phyloP scores from a whole-genome alignment of 176 grass and related monocot genomes.

The Otatea glauca region DNA sequence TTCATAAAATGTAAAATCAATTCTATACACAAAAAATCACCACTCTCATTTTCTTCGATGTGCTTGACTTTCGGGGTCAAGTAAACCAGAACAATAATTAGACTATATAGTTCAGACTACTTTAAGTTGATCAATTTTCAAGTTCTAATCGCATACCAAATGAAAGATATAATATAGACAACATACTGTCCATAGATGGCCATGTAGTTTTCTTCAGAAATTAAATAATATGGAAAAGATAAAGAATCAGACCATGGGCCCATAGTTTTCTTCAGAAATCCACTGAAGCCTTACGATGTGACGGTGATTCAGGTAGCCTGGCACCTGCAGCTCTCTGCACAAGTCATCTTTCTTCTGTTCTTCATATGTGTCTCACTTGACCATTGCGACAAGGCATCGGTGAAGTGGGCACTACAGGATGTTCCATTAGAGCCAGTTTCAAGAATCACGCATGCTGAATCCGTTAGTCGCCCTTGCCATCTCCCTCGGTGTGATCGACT shows the following conservation, averaged over 20 bases:
- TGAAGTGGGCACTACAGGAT: no score
- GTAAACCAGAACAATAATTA: background rate
- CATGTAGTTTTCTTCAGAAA: background rate
- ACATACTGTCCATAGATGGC: background rate
- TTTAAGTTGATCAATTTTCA: conserved; percentile 30
- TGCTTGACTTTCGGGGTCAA: background rate
- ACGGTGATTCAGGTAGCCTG: conserved; percentile 44
- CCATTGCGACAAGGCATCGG: no score
- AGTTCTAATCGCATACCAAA: background rate
- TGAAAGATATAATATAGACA: background rate
- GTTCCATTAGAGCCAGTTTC: background rate
- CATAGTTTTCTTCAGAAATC: conserved; percentile 47
- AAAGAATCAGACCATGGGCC: conserved; percentile 25
- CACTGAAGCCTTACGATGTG: conserved; percentile 51
- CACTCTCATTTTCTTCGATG: background rate
- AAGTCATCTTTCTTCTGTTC: conserved; percentile 47
- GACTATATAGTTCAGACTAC: background rate
- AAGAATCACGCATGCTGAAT: background rate
- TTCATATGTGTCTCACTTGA: no score
- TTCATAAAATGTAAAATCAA: background rate
- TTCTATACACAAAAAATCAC: no score
- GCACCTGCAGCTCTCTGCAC: conserved; percentile 36
- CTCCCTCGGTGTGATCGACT: background rate
- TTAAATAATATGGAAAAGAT: background rate
- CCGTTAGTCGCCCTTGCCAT: background rate